A percentile compares a stretch with the other conserved stretches of the same genome.
phyloP scores from a whole-genome alignment of 345 rosid species.

The Gossypium australe region DNA sequence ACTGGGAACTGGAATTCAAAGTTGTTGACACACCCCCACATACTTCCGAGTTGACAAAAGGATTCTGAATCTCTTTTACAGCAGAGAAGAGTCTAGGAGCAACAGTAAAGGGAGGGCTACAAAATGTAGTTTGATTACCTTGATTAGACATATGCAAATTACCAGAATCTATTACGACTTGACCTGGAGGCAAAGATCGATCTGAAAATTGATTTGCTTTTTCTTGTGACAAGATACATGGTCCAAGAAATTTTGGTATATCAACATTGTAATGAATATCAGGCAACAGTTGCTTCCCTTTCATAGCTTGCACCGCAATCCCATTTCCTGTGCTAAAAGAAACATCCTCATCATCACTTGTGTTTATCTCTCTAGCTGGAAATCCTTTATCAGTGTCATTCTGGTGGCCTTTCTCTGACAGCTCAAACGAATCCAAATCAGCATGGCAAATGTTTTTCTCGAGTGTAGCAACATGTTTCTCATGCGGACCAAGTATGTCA shows the following conservation, averaged over 20 bases:
- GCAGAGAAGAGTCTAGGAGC: slow-evolving; percentile 22
- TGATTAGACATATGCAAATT: slow-evolving; percentile 15
- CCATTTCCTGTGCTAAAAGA: slow-evolving; percentile 20
- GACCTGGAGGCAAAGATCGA: slow-evolving; percentile 16
- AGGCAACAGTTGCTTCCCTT: slow-evolving; percentile 21
- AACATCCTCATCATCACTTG: slow-evolving; percentile 19
- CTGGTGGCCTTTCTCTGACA: slow-evolving; percentile 20
- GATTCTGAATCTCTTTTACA: slow-evolving; percentile 14
- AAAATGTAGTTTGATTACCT: slow-evolving; percentile 17
- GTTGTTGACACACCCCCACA: slow-evolving; percentile 15
- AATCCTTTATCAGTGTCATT: slow-evolving; percentile 17
- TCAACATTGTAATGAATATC: slow-evolving; percentile 10
- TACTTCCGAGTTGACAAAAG: slow-evolving; percentile 19
- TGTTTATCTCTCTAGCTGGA: slow-evolving; percentile 11
- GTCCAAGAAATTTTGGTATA: slow-evolving; percentile 18
- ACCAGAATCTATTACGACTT: slow-evolving; percentile 13
- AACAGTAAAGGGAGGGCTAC: slow-evolving; percentile 12
- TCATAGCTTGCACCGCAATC: slow-evolving; percentile 17
- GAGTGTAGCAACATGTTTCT: slow-evolving; percentile 2
- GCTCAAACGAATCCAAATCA: slow-evolving; percentile 21
- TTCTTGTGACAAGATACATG: slow-evolving; percentile 17
- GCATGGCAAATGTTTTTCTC: slow-evolving; percentile 22
- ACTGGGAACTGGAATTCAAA: slow-evolving; percentile 19
- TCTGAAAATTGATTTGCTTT: slow-evolving; percentile 22
- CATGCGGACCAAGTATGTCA: slow-evolving; percentile 21